Evolutionary conservation across 1,284 basidiomycete genomes (phyloP), one percentile per base, ranked within the genome.

Genomic region (Apiotrichum gamsii): DNA sequence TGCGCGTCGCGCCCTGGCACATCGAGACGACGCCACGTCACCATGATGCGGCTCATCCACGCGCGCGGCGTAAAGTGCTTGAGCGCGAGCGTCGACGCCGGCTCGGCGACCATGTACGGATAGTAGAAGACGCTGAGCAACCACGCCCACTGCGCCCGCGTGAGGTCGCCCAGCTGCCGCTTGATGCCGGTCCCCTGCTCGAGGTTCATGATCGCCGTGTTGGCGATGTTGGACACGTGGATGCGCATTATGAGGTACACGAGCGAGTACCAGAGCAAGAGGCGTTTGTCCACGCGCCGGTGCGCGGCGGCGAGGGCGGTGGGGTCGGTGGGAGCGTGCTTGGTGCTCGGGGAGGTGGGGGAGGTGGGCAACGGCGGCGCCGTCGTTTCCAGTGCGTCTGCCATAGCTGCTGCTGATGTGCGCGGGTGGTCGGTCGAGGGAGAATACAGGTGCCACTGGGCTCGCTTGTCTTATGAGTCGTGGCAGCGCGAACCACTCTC

Each of bases 11-110:
- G 6, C 31, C 44, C 11, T 33, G 40, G 35, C 48, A 50, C 48
- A 51, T 46, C 13, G 44, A 45, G 24, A 42, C 39, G 24, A 38
- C 19, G 8, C 48, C 48, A 50, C 11, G 39, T 45, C 15, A 50
- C 3, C 48, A 50, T 50, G 43, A 49, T 64, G 23, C 62, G 49
- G 19, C 52, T 49, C 46, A 64, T 64, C 62, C 60, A 62, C 29
- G 48, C 56, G 11, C 49, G 50, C 2, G 62, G 60, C 9, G 54
- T 56, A 45, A 61, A 64, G 45, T 48, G 51, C 49, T 61, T 57
- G 33, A 60, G 38, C 18, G 42, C 42, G 15, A 49, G 31, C 8
- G 47, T 49, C 3, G 37, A 40, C 31, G 44, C 8, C 15, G 47
- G 47, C 42, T 49, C 47, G 15, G 40, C 28, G 23, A 31, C 14